Base-by-base conservation (phyloP, 805 yeast species). In the Candida adriatica region DNA sequence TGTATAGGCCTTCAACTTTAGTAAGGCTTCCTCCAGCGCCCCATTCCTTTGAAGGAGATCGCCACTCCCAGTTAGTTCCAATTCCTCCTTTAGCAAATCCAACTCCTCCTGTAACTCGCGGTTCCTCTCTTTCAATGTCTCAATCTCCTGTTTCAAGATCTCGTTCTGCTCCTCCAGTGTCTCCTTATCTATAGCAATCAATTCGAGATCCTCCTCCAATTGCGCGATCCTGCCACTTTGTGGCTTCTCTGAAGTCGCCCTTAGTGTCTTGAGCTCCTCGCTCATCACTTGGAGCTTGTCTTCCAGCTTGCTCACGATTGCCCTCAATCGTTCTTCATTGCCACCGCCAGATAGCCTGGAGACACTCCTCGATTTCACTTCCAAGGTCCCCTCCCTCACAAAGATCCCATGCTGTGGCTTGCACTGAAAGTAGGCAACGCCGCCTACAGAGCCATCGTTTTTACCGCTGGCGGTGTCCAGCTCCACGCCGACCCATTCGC, bases 401-500 rank as follows among this genome's bases (percentile, higher is more conserved):
- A 74, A 75, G 1, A 74, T 53, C 0, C 79, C 80, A 45, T 57
- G 55, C 3, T 46, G 43, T 0, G 90, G 90, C 15, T 46, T 38
- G 39, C 85, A 70, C 2, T 59, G 48, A 50, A 88, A 87, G 38
- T 82, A 69, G 16, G 66, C 45, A 1, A 46, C 51, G 1, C 82
- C 87, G 15, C 74, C 70, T 8, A 87, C 66, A 27, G 71, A 58
- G 0, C 96, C 96, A 48, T 85, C 75, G 49, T 87, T 85, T 56
- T 79, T 83, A 2, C 96, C 96, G 8, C 64, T 62, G 0, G 92
- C 79, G 37, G 75, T 75, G 38, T 78, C 85, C 26, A 86, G 68
- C 45, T 79, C 85, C 6, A 88, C 66, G 0, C 96, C 96, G 10
- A 79, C 66, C 96, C 96, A 88, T 4, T 56, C 41, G 5, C 85